These are phyloP conservation scores for Sporothrix globosa DNA, from an alignment of 2,329 filamentous ascomycete genomes.

Conservation along the genomic window DNA sequence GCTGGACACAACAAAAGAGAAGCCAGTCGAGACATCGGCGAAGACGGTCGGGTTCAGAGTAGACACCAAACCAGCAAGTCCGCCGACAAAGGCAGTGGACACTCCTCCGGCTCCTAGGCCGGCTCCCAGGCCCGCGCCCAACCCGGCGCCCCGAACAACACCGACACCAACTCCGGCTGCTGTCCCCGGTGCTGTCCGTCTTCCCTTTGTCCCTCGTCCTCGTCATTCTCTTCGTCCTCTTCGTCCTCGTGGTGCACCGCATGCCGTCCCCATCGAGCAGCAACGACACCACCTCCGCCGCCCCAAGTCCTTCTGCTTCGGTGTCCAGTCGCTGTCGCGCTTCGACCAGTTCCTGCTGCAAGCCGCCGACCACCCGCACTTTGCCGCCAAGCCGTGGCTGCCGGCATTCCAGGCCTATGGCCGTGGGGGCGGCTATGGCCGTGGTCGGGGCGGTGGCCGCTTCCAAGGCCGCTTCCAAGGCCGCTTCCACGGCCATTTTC, in stretches of 20 bases:
- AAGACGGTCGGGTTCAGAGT: too few species aligned
- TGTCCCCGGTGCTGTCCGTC: not conserved
- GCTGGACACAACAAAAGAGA: too few species aligned
- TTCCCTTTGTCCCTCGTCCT: not conserved
- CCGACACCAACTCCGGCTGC: not conserved
- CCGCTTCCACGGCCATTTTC: not conserved
- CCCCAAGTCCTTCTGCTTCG: conserved; percentile 13
- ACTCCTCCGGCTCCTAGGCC: not conserved
- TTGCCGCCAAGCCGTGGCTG: conserved; percentile 22
- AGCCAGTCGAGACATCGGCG: too few species aligned
- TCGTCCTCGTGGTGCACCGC: not conserved
- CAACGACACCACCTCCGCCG: not conserved
- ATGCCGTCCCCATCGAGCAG: not conserved
- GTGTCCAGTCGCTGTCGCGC: not conserved
- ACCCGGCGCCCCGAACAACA: too few species aligned
- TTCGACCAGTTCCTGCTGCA: conserved; percentile 25
- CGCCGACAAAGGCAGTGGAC: too few species aligned
- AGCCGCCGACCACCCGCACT: conserved; percentile 19
- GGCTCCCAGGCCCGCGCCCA: not conserved
- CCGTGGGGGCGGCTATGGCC: too few species aligned
- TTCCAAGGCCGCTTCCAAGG: not conserved
- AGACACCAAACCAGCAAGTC: not conserved
- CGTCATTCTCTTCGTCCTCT: too few species aligned
- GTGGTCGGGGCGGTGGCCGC: too few species aligned
- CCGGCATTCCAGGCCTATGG: not conserved